A percentile compares a stretch with the other conserved stretches of the same genome.
Evolutionary conservation across 2,329 filamentous ascomycete genomes (phyloP).

Genomic region (Fusarium musae): DNA sequence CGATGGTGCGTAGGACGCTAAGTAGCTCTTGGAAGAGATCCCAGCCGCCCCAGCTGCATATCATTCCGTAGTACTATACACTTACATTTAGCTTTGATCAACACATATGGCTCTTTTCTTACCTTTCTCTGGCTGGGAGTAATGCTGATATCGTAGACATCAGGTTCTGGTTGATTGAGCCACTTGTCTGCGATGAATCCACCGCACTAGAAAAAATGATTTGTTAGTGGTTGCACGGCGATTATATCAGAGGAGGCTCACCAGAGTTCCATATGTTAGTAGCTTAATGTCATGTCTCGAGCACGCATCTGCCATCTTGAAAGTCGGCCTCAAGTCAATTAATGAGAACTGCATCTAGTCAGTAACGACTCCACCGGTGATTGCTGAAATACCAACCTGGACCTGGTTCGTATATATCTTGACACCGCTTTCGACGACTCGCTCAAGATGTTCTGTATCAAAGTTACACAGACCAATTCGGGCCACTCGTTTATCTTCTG

Average conservation of each 20-base stretch:
- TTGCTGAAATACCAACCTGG: accelerated
- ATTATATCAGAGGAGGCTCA: accelerated
- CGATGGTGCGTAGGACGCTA: background rate
- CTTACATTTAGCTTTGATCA: too few species aligned
- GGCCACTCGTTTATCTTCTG: background rate
- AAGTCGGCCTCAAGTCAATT: background rate
- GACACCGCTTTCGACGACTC: background rate
- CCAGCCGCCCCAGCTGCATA: background rate
- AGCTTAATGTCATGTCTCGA: background rate
- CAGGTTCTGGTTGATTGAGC: background rate
- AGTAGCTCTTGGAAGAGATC: background rate
- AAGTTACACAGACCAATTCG: background rate
- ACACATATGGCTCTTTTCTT: accelerated
- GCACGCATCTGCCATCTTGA: background rate
- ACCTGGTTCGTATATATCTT: background rate
- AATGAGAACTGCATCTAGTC: background rate
- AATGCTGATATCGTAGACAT: background rate
- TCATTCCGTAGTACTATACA: background rate
- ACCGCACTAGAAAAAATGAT: background rate
- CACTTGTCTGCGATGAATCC: background rate
- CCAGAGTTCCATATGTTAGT: background rate
- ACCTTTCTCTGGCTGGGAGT: conserved; percentile 3
- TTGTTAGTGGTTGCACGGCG: background rate
- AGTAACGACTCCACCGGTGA: accelerated
- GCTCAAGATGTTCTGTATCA: background rate